phyloP scores from a whole-genome alignment of 2,329 filamentous ascomycete genomes.

The Paecilomyces niveus region DNA sequence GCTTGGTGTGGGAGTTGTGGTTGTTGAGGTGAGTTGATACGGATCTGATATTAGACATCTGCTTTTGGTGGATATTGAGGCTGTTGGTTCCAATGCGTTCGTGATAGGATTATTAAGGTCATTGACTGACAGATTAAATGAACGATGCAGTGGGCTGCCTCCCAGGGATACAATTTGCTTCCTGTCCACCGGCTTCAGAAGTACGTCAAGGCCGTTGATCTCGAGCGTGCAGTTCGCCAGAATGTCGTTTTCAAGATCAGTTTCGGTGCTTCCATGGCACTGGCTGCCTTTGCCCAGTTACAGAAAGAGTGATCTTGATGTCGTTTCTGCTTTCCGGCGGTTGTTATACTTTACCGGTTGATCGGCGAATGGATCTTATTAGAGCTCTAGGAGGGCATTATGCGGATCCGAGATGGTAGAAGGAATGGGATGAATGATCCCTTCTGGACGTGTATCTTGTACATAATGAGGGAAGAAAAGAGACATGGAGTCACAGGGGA shows the following conservation, averaged over 20 bases:
- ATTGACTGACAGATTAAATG: slow-evolving; percentile 1
- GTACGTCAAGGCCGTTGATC: slow-evolving; percentile 33
- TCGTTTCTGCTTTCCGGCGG: slow-evolving; percentile 2
- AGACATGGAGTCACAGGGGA: not conserved
- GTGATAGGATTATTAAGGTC: not conserved
- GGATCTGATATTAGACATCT: not conserved
- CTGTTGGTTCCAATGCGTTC: not conserved
- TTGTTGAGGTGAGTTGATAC: slow-evolving; percentile 32
- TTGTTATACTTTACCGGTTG: not conserved
- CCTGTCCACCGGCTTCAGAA: slow-evolving; percentile 34
- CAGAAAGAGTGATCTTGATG: slow-evolving; percentile 8
- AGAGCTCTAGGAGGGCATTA: no score
- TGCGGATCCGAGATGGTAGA: not conserved
- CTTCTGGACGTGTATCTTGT: not conserved
- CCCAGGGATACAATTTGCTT: slow-evolving; percentile 40
- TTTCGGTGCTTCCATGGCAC: slow-evolving; percentile 38
- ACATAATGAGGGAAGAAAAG: not conserved
- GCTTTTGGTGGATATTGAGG: not conserved
- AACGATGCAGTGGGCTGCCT: slow-evolving; percentile 34
- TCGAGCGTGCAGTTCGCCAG: slow-evolving; percentile 30
- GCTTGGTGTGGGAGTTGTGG: slow-evolving; percentile 36
- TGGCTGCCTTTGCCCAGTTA: slow-evolving; percentile 40
- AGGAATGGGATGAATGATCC: not conserved
- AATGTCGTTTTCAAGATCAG: slow-evolving; percentile 41
- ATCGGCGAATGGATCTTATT: not conserved